Conservation (phyloP, 192 early-diverging fungal genomes). For the Entomortierella lignicola region DNA sequence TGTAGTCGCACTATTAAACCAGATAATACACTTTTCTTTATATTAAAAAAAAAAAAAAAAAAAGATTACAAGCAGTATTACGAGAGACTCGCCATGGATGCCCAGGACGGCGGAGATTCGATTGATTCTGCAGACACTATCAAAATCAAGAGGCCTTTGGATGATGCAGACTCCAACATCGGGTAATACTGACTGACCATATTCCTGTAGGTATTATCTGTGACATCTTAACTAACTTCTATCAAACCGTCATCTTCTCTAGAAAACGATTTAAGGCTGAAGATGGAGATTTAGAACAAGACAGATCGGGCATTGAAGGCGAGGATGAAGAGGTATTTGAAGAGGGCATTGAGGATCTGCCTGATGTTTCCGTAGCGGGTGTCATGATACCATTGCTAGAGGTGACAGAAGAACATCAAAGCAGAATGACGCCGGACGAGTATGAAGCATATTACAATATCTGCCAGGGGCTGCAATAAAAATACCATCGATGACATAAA, state of each 20-base stretch:
- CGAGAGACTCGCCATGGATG: conserved; percentile 23
- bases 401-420: conserved; percentile 65
- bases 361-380: conserved; percentile 47
- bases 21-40: no score
- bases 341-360: conserved; percentile 32
- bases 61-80: conserved; percentile 51
- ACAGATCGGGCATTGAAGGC: conserved; percentile 18
- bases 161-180: conserved; percentile 14
- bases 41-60: no score
- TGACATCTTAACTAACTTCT: background rate
- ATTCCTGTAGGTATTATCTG: background rate
- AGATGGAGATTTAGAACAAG: conserved; percentile 17
- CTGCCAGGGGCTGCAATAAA: conserved; percentile 14
- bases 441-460: conserved; percentile 58
- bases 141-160: conserved; percentile 45
- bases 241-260: no score
- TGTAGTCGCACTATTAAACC: background rate
- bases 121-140: conserved; percentile 5
- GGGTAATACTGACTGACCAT: background rate
- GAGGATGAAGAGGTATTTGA: conserved; percentile 30
- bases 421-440: conserved; percentile 66
- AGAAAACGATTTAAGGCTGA: conserved; percentile 40
- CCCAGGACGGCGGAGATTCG: conserved; percentile 11
- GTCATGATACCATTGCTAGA: conserved; percentile 60
- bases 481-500: no score